Conservation (phyloP, 2,329 filamentous ascomycete genomes). For the Fusarium incarnatum region DNA sequence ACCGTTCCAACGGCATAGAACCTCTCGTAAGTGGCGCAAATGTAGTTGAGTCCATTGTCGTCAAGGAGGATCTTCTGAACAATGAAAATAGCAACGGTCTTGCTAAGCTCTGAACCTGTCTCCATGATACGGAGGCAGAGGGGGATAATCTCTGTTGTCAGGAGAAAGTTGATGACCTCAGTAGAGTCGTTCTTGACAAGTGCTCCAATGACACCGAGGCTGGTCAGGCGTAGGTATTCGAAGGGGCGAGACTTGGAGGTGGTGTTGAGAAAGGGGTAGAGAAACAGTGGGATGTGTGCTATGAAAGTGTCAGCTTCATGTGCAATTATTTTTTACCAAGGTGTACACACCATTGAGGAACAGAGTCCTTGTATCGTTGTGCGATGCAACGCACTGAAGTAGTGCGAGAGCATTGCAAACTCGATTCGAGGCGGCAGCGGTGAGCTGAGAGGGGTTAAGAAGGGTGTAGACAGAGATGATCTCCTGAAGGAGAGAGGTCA, state of each 20-base stretch:
- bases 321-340: not conserved
- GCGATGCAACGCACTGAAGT: constrained; percentile 95
- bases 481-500: constrained; percentile 97
- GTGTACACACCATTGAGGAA: constrained; percentile 84
- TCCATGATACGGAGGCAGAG: constrained; percentile 99
- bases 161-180: constrained; percentile 98
- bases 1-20: constrained; percentile 99
- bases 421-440: constrained; percentile 94
- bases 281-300: constrained; percentile 97
- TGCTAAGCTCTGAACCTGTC: constrained; percentile 96
- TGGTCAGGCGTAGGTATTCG: constrained; percentile 95
- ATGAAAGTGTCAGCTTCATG: constrained; percentile 32
- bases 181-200: constrained; percentile 99
- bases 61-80: constrained; percentile 98
- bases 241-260: constrained; percentile 98
- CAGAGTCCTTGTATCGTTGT: constrained; percentile 93
- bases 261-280: constrained; percentile 98
- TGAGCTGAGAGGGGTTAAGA: constrained; percentile 95
- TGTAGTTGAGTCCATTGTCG: constrained; percentile 96
- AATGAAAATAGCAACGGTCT: constrained; percentile 99
- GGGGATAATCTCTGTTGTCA: constrained; percentile 98
- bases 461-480: constrained; percentile 99
- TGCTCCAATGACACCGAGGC: constrained; percentile 94
- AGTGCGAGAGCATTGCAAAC: constrained; percentile 97
- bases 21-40: constrained; percentile 97